These are phyloP conservation scores for Lasiodiplodia hormozganensis DNA, from an alignment of 2,329 filamentous ascomycete genomes.

Conservation along the genomic window DNA sequence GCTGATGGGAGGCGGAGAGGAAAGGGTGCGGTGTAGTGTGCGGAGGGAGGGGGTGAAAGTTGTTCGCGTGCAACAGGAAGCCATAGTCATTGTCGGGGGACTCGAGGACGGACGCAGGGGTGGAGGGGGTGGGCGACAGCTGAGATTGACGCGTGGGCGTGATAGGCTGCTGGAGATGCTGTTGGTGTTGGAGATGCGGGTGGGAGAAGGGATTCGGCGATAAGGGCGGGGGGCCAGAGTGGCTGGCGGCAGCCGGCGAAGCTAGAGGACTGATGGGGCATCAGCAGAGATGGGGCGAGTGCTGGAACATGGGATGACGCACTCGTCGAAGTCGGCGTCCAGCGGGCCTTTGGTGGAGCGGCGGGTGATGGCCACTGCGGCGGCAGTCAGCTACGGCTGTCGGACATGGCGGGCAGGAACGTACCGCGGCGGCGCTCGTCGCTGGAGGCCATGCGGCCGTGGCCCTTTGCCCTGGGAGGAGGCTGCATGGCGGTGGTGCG, in stretches of 20 bases:
- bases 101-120: constrained; percentile 39
- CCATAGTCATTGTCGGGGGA: constrained; percentile 73
- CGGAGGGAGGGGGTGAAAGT: constrained; percentile 81
- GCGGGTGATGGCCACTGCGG: constrained; percentile 64
- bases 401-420: not conserved
- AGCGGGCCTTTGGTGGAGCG: constrained; percentile 80
- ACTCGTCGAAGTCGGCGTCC: constrained; percentile 71
- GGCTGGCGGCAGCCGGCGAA: constrained; percentile 33
- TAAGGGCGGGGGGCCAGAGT: not conserved
- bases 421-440: constrained; percentile 43
- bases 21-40: constrained; percentile 69
- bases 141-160: constrained; percentile 33
- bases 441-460: constrained; percentile 40
- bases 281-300: constrained; percentile 36
- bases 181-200: constrained; percentile 27
- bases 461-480: constrained; percentile 34
- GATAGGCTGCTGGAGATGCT: constrained; percentile 31
- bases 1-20: constrained; percentile 70
- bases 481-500: constrained; percentile 15
- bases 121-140: constrained; percentile 33
- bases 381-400: constrained; percentile 10
- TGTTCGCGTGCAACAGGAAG: constrained; percentile 78
- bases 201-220: constrained; percentile 23
- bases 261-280: constrained; percentile 43
- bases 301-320: constrained; percentile 46